These are phyloP conservation scores for Phylloporus arenicola DNA, from an alignment of 768 basidiomycete species.

Conservation along the genomic window DNA sequence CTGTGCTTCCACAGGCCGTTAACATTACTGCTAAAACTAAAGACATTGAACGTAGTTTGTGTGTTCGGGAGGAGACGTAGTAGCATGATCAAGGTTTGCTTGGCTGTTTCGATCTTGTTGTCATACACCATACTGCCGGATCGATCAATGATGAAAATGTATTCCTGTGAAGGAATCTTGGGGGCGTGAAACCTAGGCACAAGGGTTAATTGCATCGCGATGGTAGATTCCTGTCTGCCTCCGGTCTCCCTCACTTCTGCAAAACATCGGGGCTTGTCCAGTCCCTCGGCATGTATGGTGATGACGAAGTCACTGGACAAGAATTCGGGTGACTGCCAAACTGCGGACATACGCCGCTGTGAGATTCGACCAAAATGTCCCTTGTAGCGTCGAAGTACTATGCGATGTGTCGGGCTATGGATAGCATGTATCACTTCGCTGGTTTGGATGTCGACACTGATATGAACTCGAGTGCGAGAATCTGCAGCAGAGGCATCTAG, in stretches of 20 bases:
- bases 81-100: conserved; percentile 41
- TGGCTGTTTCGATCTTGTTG: conserved; percentile 44
- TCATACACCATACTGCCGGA: conserved; percentile 46
- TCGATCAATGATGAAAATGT: conserved; percentile 56
- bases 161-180: conserved; percentile 44
- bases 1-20: conserved; percentile 35
- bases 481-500: conserved; percentile 26
- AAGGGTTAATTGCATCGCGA: conserved; percentile 51
- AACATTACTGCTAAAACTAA: conserved; percentile 41
- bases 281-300: conserved; percentile 40
- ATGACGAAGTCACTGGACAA: conserved; percentile 49
- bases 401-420: conserved; percentile 41
- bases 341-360: conserved; percentile 36
- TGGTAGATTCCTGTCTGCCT: conserved; percentile 18
- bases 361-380: conserved; percentile 34
- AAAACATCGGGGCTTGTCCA: conserved; percentile 54
- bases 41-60: conserved; percentile 50
- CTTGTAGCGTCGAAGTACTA: conserved; percentile 32
- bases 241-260: conserved; percentile 33
- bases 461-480: conserved; percentile 33
- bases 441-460: conserved; percentile 46
- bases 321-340: conserved; percentile 37
- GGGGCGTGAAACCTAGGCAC: conserved; percentile 47
- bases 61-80: conserved; percentile 43
- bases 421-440: conserved; percentile 39